phyloP scores from a whole-genome alignment of 148 eudicot species.

The Chenopodium suecicum region DNA sequence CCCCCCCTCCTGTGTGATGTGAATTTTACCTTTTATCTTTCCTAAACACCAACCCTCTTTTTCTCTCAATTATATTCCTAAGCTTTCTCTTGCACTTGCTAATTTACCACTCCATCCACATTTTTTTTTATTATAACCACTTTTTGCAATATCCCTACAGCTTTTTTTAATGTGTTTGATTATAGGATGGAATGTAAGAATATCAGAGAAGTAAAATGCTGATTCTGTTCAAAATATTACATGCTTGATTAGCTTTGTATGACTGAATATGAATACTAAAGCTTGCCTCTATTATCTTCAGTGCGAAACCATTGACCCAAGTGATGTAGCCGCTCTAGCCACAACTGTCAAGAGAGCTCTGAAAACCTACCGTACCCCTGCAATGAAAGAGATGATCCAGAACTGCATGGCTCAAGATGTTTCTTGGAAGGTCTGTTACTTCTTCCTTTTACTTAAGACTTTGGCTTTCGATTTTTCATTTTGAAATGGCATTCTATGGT shows the following conservation, averaged over 20 bases:
- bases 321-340: slow-evolving; percentile 66
- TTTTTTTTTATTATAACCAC: too few relatives aligned
- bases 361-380: slow-evolving; percentile 56
- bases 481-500: not conserved
- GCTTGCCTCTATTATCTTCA: slow-evolving; percentile 19
- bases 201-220: too few relatives aligned
- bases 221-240: not conserved
- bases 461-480: too few relatives aligned
- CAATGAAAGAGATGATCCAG: slow-evolving; percentile 62
- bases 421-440: slow-evolving; percentile 80
- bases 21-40: too few relatives aligned
- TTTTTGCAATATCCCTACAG: too few relatives aligned
- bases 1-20: too few relatives aligned
- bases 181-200: too few relatives aligned
- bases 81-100: too few relatives aligned
- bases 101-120: too few relatives aligned
- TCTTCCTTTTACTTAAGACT: not conserved
- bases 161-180: too few relatives aligned
- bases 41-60: too few relatives aligned
- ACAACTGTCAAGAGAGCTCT: slow-evolving; percentile 67
- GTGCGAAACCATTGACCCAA: slow-evolving; percentile 78
- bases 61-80: too few relatives aligned
- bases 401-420: slow-evolving; percentile 92
- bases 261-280: slow-evolving; percentile 1
- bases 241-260: not conserved